Evolutionary conservation across 305 asterid genomes (phyloP).

Genomic region (Andrographis paniculata): DNA sequence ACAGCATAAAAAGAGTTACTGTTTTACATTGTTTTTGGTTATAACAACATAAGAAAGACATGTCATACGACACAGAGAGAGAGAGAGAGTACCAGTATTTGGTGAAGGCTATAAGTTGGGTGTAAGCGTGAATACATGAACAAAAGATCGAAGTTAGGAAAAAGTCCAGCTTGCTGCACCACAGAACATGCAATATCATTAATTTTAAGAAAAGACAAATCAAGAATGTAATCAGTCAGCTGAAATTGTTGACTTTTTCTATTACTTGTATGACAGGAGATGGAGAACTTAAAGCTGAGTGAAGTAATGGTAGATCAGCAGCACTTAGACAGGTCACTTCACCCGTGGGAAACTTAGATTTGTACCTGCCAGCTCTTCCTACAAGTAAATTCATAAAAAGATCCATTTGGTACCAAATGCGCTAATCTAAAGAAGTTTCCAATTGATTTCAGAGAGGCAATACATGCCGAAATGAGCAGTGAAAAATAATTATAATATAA

Average conservation of each 20-base stretch:
- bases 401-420: neutral
- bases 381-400: conserved; percentile 24
- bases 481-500: too few species aligned
- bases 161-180: conserved; percentile 88
- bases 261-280: conserved; percentile 79
- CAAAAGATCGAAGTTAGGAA: conserved; percentile 79
- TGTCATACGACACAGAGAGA: conserved; percentile 14
- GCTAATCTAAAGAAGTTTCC: conserved; percentile 3
- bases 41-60: too few species aligned
- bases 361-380: conserved; percentile 98
- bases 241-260: conserved; percentile 5
- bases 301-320: conserved; percentile 73
- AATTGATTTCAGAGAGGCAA: neutral
- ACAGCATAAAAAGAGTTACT: too few species aligned
- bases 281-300: conserved; percentile 58
- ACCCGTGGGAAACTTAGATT: conserved; percentile 72
- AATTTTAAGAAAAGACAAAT: conserved; percentile 16
- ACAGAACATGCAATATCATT: conserved; percentile 16
- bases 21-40: too few species aligned
- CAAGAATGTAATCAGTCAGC: conserved; percentile 4
- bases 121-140: conserved; percentile 66
- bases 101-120: conserved; percentile 54
- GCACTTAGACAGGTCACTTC: conserved; percentile 77
- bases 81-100: conserved; percentile 56
- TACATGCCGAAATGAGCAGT: neutral